Evolutionary conservation across 768 basidiomycete genomes (phyloP).

Genomic region (Tulasnella sp.): DNA sequence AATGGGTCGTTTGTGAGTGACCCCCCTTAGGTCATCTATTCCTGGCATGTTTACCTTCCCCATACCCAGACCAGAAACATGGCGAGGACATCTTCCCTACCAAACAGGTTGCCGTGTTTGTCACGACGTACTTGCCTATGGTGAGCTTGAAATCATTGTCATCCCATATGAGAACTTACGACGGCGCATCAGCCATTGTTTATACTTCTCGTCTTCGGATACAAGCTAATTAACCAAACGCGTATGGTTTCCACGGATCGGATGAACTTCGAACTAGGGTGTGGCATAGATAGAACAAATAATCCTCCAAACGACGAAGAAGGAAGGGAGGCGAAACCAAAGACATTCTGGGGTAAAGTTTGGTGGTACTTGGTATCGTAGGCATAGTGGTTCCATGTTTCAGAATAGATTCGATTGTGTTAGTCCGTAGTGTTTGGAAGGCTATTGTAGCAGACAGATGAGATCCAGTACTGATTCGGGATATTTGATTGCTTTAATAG

Average conservation of each 20-base stretch:
- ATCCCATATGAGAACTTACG: no score
- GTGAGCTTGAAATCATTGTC: no score
- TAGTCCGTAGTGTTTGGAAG: no score
- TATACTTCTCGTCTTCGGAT: constrained; percentile 18
- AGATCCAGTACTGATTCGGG: no score
- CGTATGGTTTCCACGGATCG: constrained; percentile 1
- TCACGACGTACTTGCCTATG: constrained; percentile 12
- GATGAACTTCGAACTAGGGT: constrained; percentile 14
- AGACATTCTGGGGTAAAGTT: background rate
- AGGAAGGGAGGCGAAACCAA: background rate
- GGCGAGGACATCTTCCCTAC: background rate
- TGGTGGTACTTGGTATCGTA: constrained; percentile 1
- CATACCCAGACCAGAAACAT: background rate
- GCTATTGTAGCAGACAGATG: no score
- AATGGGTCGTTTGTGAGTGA: background rate
- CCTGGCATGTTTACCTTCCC: background rate
- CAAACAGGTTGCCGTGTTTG: constrained; percentile 7
- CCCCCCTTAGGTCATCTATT: background rate
- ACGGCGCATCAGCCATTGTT: constrained; percentile 16
- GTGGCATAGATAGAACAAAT: background rate
- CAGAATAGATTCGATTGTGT: no score
- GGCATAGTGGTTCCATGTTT: no score
- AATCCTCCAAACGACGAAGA: background rate
- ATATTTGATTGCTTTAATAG: no score
- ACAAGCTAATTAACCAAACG: constrained; percentile 18